These are phyloP conservation scores for Beauveria bassiana DNA, from an alignment of 2,329 filamentous ascomycete species.

Conservation along the genomic window DNA sequence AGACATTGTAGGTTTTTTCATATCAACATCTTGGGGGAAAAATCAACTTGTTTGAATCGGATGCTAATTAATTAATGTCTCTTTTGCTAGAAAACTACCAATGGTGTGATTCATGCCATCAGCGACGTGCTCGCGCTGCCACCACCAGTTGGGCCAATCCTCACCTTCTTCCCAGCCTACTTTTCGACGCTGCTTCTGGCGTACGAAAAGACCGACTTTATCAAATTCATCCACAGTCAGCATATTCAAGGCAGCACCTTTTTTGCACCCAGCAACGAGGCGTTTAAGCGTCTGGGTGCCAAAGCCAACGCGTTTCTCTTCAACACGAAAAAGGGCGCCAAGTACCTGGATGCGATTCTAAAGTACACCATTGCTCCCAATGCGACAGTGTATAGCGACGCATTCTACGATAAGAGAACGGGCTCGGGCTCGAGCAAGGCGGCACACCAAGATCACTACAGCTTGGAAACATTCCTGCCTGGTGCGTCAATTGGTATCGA, in stretches of 20 bases:
- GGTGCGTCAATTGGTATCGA: constrained; percentile 63
- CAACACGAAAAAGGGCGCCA: constrained; percentile 60
- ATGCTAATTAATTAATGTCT: background rate
- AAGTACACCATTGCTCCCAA: constrained; percentile 71
- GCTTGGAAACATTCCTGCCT: constrained; percentile 65
- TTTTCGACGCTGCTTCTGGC: constrained; percentile 76
- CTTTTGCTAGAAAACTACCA: constrained; percentile 52
- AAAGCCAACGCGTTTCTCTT: constrained; percentile 79
- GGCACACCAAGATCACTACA: constrained; percentile 45
- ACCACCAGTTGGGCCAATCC: constrained; percentile 43
- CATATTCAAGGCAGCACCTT: constrained; percentile 58
- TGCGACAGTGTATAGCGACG: constrained; percentile 76
- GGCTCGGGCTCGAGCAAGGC: constrained; percentile 21
- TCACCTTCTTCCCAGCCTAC: constrained; percentile 60
- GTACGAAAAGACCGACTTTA: constrained; percentile 65
- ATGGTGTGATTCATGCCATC: constrained; percentile 75
- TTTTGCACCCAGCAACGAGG: constrained; percentile 73
- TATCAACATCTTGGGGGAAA: background rate
- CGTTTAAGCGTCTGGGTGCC: constrained; percentile 69
- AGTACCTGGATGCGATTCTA: constrained; percentile 70
- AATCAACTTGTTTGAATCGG: too few species aligned
- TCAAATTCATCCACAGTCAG: constrained; percentile 48
- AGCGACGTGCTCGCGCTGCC: constrained; percentile 72
- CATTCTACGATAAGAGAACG: constrained; percentile 50
- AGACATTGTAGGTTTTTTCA: constrained; percentile 52